These are phyloP conservation scores for Aureobasidium musti DNA, from an alignment of 2,329 filamentous ascomycete species.

Conservation along the genomic window DNA sequence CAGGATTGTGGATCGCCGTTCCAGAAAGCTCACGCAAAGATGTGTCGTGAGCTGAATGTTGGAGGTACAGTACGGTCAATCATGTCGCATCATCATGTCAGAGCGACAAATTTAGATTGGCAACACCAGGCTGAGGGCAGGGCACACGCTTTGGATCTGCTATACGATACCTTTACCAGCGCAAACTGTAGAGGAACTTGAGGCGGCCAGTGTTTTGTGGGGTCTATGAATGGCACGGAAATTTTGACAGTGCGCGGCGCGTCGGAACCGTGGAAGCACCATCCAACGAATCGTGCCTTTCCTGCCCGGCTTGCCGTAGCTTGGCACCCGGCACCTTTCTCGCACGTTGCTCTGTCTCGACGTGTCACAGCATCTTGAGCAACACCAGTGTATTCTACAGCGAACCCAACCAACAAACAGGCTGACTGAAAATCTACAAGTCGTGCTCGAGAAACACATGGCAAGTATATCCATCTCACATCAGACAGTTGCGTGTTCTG, in stretches of 20 bases:
- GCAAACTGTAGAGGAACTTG: slow-evolving; percentile 13
- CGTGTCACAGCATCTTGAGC: slow-evolving; percentile 15
- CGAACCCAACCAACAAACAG: background rate
- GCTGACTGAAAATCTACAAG: background rate
- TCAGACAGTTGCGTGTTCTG: slow-evolving; percentile 1
- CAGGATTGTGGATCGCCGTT: slow-evolving; percentile 13
- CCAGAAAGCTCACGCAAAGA: background rate
- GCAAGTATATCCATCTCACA: slow-evolving; percentile 5
- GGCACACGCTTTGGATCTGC: background rate
- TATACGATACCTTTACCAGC: background rate
- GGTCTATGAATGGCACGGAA: slow-evolving; percentile 15
- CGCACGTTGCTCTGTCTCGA: slow-evolving; percentile 21
- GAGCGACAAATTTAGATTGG: background rate
- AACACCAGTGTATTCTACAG: slow-evolving; percentile 1
- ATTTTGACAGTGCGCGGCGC: slow-evolving; percentile 18
- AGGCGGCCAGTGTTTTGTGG: slow-evolving; percentile 25
- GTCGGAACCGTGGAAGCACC: slow-evolving; percentile 11
- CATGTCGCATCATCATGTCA: slow-evolving; percentile 27
- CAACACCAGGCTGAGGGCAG: slow-evolving; percentile 18
- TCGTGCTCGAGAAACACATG: slow-evolving; percentile 4
- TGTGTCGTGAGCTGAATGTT: background rate
- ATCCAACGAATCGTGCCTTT: slow-evolving; percentile 11
- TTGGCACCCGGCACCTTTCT: slow-evolving; percentile 25
- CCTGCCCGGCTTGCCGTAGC: slow-evolving; percentile 14
- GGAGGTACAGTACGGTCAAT: slow-evolving; percentile 9